phyloP scores from a whole-genome alignment of 2,329 filamentous ascomycete genomes.

The Pseudogymnoascus sp. region DNA sequence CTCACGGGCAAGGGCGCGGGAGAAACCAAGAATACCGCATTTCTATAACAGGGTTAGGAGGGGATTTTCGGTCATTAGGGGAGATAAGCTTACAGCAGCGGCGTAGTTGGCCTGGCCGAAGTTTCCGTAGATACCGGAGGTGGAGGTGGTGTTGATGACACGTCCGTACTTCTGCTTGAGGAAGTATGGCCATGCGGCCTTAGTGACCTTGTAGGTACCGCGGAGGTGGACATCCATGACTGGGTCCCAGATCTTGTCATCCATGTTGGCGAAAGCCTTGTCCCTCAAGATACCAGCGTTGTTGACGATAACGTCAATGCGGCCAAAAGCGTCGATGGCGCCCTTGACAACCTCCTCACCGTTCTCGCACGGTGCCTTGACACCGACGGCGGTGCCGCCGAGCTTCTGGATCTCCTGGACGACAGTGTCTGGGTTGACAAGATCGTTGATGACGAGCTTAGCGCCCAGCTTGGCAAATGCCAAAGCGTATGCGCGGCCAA shows the following conservation, averaged over 20 bases:
- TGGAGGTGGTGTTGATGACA: constrained; percentile 93
- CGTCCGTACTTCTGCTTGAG: constrained; percentile 98
- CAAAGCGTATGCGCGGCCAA: constrained; percentile 84
- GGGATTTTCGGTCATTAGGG: constrained; percentile 13
- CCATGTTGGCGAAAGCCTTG: constrained; percentile 98
- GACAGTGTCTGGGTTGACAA: constrained; percentile 84
- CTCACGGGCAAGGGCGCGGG: constrained; percentile 84
- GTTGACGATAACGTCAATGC: constrained; percentile 93
- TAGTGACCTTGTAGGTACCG: constrained; percentile 93
- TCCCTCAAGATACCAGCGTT: constrained; percentile 96
- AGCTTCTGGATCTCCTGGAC: constrained; percentile 87
- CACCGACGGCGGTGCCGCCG: constrained; percentile 83
- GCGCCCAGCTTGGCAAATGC: constrained; percentile 81
- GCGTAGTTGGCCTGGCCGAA: constrained; percentile 98
- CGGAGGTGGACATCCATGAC: constrained; percentile 88
- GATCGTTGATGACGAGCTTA: constrained; percentile 87
- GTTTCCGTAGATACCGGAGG: constrained; percentile 97
- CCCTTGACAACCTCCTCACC: constrained; percentile 86
- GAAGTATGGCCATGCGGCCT: constrained; percentile 96
- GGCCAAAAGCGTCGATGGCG: constrained; percentile 87
- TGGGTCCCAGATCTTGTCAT: constrained; percentile 84
- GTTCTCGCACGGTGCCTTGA: constrained; percentile 90
- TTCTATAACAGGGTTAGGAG: constrained; percentile 47
- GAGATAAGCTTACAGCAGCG: constrained; percentile 61
- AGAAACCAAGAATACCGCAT: constrained; percentile 91